Evolutionary conservation across 805 yeast genomes (phyloP).

Genomic region (Saccharomyces paradoxus): DNA sequence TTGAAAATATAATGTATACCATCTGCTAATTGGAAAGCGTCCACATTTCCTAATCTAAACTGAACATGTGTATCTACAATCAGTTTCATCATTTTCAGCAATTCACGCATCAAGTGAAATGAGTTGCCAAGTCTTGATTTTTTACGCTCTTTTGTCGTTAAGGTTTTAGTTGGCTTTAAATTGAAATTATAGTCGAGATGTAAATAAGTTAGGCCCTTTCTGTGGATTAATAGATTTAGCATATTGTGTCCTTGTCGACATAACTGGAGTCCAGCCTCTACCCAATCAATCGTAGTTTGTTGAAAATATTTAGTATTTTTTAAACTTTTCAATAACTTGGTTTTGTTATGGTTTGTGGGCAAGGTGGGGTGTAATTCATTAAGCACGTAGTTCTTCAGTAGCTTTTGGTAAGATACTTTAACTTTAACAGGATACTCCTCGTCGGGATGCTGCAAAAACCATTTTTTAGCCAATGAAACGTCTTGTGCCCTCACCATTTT

Average conservation of each 20-base stretch:
- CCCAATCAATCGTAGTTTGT: slow-evolving; percentile 92
- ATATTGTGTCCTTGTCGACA: slow-evolving; percentile 91
- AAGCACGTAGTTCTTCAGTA: slow-evolving; percentile 66
- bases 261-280: slow-evolving; percentile 92
- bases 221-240: slow-evolving; percentile 81
- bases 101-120: slow-evolving; percentile 86
- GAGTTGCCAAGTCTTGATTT: slow-evolving; percentile 94
- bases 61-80: slow-evolving; percentile 92
- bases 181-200: slow-evolving; percentile 95
- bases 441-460: slow-evolving; percentile 70
- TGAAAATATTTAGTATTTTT: slow-evolving; percentile 82
- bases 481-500: slow-evolving; percentile 76
- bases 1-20: slow-evolving; percentile 84
- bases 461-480: slow-evolving; percentile 70
- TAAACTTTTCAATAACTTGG: slow-evolving; percentile 54
- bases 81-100: slow-evolving; percentile 72
- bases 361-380: slow-evolving; percentile 54
- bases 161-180: slow-evolving; percentile 89
- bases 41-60: slow-evolving; percentile 79
- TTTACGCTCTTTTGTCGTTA: slow-evolving; percentile 93
- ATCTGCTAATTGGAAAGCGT: slow-evolving; percentile 90
- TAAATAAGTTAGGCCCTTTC: slow-evolving; percentile 81
- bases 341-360: slow-evolving; percentile 41
- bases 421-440: slow-evolving; percentile 63
- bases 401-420: slow-evolving; percentile 78